These are phyloP conservation scores for Lodderomyces oxycetoniae DNA, from an alignment of 1,139 yeast species.

Conservation along the genomic window DNA sequence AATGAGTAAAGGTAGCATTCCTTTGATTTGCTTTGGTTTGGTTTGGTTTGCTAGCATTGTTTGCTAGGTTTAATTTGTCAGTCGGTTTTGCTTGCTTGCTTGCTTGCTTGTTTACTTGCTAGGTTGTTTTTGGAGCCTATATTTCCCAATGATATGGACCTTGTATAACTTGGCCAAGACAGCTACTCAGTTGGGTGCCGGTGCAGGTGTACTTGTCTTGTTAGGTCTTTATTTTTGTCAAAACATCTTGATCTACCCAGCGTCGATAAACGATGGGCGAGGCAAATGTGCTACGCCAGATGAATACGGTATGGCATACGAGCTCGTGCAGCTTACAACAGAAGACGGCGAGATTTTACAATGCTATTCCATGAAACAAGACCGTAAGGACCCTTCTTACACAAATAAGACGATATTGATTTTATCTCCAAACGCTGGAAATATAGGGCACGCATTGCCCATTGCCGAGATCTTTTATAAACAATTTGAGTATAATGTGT, in stretches of 20 bases:
- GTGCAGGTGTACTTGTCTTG: conserved; percentile 38
- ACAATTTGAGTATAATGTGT: conserved; percentile 68
- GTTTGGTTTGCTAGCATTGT: too few relatives aligned
- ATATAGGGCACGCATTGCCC: conserved; percentile 90
- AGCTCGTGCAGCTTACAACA: conserved; percentile 57
- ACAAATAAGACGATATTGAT: conserved; percentile 68
- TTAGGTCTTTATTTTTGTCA: conserved; percentile 66
- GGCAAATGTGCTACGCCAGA: conserved; percentile 77
- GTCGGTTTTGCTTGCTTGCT: neutral
- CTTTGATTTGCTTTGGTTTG: too few relatives aligned
- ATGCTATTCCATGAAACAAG: conserved; percentile 46
- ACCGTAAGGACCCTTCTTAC: conserved; percentile 35
- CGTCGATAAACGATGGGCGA: conserved; percentile 74
- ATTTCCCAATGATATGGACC: conserved; percentile 3
- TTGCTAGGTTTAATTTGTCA: too few relatives aligned
- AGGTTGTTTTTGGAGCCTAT: neutral
- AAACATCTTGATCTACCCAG: conserved; percentile 70
- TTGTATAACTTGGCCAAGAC: conserved; percentile 14
- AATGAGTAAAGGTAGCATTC: too few relatives aligned
- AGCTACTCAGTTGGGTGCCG: conserved; percentile 28
- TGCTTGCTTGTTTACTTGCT: neutral
- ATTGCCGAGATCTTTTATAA: conserved; percentile 68
- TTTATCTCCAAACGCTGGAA: conserved; percentile 93
- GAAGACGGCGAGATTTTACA: conserved; percentile 55
- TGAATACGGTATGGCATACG: conserved; percentile 63